phyloP scores from a whole-genome alignment of 1,284 basidiomycete species.

The Entoloma clypeatum region DNA sequence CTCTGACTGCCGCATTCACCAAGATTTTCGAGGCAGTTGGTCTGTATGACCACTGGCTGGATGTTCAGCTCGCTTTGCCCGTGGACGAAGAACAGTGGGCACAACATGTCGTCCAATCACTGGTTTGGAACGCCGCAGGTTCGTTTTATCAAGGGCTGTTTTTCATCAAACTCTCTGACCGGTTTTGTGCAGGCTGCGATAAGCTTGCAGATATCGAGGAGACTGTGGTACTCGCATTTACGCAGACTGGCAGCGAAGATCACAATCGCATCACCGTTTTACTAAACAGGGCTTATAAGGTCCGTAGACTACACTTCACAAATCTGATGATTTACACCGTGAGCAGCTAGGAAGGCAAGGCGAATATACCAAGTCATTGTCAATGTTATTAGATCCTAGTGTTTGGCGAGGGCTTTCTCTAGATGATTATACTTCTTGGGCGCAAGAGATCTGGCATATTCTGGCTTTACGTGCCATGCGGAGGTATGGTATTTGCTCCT shows the following conservation, averaged over 20 bases:
- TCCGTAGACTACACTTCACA: conserved; percentile 29
- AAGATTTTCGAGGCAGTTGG: conserved; percentile 66
- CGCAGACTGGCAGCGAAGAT: conserved; percentile 51
- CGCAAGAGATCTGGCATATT: conserved; percentile 71
- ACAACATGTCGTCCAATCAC: conserved; percentile 67
- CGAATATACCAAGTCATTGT: conserved; percentile 54
- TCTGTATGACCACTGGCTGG: conserved; percentile 66
- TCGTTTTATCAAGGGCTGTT: conserved; percentile 15
- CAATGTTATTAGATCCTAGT: conserved; percentile 60
- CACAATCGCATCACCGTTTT: conserved; percentile 58
- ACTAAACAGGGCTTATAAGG: conserved; percentile 62
- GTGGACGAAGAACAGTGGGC: conserved; percentile 62
- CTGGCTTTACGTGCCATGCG: conserved; percentile 63
- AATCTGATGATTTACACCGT: background rate
- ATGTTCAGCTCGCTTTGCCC: conserved; percentile 46
- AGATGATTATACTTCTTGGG: conserved; percentile 65
- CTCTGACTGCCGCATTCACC: conserved; percentile 62
- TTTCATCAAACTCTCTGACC: conserved; percentile 1
- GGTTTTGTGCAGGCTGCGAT: conserved; percentile 53
- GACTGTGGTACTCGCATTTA: conserved; percentile 64
- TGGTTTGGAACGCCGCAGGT: conserved; percentile 72
- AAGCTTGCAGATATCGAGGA: conserved; percentile 64
- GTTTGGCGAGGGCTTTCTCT: conserved; percentile 66
- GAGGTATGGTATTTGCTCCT: conserved; percentile 40
- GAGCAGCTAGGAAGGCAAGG: conserved; percentile 66